phyloP scores from a whole-genome alignment of 345 rosid genomes.

The Dipteronia sinensis region DNA sequence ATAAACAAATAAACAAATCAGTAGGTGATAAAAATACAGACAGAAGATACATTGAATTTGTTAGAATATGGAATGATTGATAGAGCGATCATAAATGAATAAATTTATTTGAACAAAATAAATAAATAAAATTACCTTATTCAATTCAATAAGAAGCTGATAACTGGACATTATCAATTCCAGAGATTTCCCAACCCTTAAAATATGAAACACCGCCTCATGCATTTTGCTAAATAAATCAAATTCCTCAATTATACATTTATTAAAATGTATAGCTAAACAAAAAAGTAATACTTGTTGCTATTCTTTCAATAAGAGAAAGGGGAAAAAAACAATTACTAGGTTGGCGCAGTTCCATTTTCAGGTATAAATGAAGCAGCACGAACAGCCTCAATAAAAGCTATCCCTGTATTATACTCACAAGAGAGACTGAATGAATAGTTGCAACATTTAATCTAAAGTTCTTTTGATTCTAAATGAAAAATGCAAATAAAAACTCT shows the following conservation, averaged over 20 bases:
- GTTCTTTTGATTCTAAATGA: neutral
- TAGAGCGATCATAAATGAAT: neutral
- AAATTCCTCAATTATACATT: neutral
- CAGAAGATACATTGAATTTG: too few relatives aligned
- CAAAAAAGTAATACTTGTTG: neutral
- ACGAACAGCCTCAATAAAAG: constrained; percentile 81
- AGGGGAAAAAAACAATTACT: constrained; percentile 30
- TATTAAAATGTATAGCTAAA: neutral
- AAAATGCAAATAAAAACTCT: neutral
- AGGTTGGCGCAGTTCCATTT: constrained; percentile 57
- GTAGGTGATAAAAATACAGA: neutral
- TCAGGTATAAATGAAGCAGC: constrained; percentile 52
- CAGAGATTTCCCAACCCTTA: constrained; percentile 60
- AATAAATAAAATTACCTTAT: constrained; percentile 43
- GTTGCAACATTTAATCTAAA: neutral
- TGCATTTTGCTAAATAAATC: constrained; percentile 60
- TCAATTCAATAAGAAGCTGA: constrained; percentile 67
- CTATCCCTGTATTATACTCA: constrained; percentile 45
- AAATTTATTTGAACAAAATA: neutral
- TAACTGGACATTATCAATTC: constrained; percentile 72
- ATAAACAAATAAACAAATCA: neutral
- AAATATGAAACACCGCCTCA: constrained; percentile 63
- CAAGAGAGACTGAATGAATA: neutral
- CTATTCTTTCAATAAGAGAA: neutral
- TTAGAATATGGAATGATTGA: neutral